Percentiles rank a stretch among this genome's conserved stretches.
phyloP scores from a whole-genome alignment of 1,284 basidiomycete species.

The Flammula alnicola region DNA sequence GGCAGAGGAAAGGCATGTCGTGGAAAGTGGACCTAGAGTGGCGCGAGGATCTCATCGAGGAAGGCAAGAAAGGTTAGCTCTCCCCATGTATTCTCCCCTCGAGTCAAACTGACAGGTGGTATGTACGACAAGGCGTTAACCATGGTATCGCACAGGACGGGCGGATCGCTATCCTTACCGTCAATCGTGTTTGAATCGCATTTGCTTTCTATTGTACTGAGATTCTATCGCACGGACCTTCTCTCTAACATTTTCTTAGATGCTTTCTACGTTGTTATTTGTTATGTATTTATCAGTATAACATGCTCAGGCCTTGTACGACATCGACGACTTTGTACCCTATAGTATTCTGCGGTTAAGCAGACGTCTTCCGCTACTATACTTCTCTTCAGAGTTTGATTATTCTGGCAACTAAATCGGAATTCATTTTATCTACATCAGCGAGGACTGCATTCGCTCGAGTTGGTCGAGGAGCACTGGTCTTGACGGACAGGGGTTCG shows the following conservation, averaged over 20 bases:
- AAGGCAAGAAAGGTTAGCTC: slow-evolving; percentile 64
- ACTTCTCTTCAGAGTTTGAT: too few relatives aligned
- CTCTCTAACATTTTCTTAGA: too few relatives aligned
- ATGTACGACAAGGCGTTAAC: slow-evolving; percentile 64
- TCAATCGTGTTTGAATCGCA: slow-evolving; percentile 38
- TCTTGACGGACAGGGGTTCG: too few relatives aligned
- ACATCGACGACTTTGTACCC: slow-evolving; percentile 2
- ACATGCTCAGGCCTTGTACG: not conserved
- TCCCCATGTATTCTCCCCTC: not conserved
- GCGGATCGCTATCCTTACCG: slow-evolving; percentile 74
- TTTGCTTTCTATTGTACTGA: not conserved
- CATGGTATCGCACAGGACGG: slow-evolving; percentile 82
- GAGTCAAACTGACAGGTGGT: not conserved
- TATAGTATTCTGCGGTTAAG: too few relatives aligned
- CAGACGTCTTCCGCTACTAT: too few relatives aligned
- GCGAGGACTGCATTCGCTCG: too few relatives aligned
- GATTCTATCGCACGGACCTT: too few relatives aligned
- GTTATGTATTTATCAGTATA: slow-evolving; percentile 7
- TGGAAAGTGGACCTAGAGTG: slow-evolving; percentile 79
- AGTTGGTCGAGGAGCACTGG: too few relatives aligned
- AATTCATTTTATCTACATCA: too few relatives aligned
- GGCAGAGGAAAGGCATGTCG: slow-evolving; percentile 61
- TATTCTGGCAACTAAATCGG: too few relatives aligned
- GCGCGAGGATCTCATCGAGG: slow-evolving; percentile 66
- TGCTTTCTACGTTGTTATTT: slow-evolving; percentile 7